Conservation (phyloP, 1,284 basidiomycete species). For the Moesziomyces sp. region DNA sequence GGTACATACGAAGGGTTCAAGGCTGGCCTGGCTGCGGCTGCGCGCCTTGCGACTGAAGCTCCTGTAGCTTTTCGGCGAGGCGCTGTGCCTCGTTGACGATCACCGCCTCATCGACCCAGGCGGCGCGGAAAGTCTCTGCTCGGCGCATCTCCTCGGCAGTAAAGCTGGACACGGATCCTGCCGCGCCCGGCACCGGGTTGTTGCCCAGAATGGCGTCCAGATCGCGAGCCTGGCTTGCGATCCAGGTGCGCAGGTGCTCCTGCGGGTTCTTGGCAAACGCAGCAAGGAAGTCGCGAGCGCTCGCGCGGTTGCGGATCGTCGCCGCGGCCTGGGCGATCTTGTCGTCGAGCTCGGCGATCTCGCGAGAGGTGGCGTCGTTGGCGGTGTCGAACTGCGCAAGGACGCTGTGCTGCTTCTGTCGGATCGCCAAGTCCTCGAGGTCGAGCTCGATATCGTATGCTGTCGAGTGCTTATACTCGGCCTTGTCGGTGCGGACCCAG, state of each 20-base stretch:
- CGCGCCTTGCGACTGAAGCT: slow-evolving; percentile 42
- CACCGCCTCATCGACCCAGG: slow-evolving; percentile 75
- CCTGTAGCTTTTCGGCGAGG: slow-evolving; percentile 59
- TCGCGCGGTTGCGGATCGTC: slow-evolving; percentile 83
- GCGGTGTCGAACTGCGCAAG: slow-evolving; percentile 79
- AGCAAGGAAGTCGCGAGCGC: slow-evolving; percentile 86
- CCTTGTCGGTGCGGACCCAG: slow-evolving; percentile 68
- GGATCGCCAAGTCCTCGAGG: slow-evolving; percentile 82
- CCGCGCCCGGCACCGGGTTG: slow-evolving; percentile 74
- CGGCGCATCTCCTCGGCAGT: slow-evolving; percentile 86
- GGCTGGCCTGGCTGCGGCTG: slow-evolving; percentile 18
- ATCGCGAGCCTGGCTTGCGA: slow-evolving; percentile 89
- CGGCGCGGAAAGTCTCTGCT: slow-evolving; percentile 87
- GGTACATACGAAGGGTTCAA: neutral
- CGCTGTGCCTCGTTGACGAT: slow-evolving; percentile 63
- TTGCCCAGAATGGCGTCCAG: slow-evolving; percentile 81
- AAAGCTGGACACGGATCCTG: slow-evolving; percentile 70
- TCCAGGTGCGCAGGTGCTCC: slow-evolving; percentile 86
- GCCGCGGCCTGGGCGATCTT: slow-evolving; percentile 71
- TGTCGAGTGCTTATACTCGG: slow-evolving; percentile 67
- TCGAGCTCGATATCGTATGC: slow-evolving; percentile 91
- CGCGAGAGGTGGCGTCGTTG: slow-evolving; percentile 71
- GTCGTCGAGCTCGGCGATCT: slow-evolving; percentile 83
- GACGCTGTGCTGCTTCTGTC: slow-evolving; percentile 79
- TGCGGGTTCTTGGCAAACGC: slow-evolving; percentile 84